These are phyloP conservation scores for Xylaria sp. DNA, from an alignment of 2,329 filamentous ascomycete species.

Conservation along the genomic window DNA sequence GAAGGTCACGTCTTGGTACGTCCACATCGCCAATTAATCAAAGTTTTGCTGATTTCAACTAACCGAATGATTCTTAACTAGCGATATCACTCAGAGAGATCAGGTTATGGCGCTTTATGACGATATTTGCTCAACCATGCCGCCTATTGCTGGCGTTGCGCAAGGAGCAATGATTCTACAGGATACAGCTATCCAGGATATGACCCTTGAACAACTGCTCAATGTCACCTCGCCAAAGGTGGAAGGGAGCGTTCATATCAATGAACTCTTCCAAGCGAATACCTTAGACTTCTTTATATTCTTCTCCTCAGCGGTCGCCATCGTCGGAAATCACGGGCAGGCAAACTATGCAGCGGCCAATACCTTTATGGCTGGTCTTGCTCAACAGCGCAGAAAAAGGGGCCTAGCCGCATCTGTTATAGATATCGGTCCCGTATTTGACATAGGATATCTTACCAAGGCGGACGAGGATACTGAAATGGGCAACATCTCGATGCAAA, in stretches of 20 bases:
- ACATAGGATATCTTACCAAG: neutral
- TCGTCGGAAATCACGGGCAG: neutral
- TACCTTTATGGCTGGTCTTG: neutral
- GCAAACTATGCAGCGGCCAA: neutral
- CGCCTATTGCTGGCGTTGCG: neutral
- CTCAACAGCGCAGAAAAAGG: neutral
- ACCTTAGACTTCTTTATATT: constrained; percentile 3
- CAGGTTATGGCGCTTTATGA: neutral
- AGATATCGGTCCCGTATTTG: too few species aligned
- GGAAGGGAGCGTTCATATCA: neutral
- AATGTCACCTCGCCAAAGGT: neutral
- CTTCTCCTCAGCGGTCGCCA: neutral
- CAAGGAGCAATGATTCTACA: neutral
- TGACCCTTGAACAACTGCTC: neutral
- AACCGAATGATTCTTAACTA: neutral
- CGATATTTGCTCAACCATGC: neutral
- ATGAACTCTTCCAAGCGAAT: neutral
- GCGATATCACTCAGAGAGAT: neutral
- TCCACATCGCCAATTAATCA: neutral
- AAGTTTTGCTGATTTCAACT: neutral
- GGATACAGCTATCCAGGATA: neutral
- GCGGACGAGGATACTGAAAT: neutral
- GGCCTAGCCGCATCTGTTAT: neutral
- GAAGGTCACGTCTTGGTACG: neutral
- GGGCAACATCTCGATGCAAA: too few species aligned